These are phyloP conservation scores for Flaveria trinervia DNA, from an alignment of 129 eudicot genomes.

Conservation along the genomic window DNA sequence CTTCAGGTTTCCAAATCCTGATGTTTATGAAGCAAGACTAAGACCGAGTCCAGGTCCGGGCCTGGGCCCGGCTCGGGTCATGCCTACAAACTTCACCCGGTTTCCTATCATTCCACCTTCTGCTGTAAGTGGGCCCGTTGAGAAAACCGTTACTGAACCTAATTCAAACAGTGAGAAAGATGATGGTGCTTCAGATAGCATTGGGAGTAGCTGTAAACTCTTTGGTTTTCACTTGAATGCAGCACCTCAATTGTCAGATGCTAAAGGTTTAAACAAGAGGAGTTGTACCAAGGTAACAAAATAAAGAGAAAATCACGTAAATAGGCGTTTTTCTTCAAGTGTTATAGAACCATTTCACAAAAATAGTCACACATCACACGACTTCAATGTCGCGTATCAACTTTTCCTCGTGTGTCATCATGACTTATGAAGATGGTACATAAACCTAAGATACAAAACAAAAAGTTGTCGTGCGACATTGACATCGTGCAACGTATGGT, in stretches of 20 bases:
- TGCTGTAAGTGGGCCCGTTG: slow-evolving; percentile 24
- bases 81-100: slow-evolving; percentile 42
- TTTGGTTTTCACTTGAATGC: slow-evolving; percentile 73
- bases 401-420: neutral
- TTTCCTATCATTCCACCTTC: slow-evolving; percentile 34
- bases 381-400: neutral
- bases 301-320: neutral
- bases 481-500: neutral
- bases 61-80: neutral
- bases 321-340: neutral
- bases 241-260: slow-evolving; percentile 39
- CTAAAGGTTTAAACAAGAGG: slow-evolving; percentile 65
- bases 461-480: neutral
- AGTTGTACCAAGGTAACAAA: slow-evolving; percentile 78
- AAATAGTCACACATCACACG: neutral
- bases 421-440: too few relatives aligned
- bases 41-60: slow-evolving; percentile 18
- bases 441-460: too few relatives aligned
- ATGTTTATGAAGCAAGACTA: slow-evolving; percentile 34
- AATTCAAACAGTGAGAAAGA: slow-evolving; percentile 48
- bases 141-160: slow-evolving; percentile 25
- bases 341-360: neutral
- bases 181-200: slow-evolving; percentile 48
- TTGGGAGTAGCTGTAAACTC: slow-evolving; percentile 53
- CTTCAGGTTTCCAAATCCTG: slow-evolving; percentile 41